Evolutionary conservation across 2,329 filamentous ascomycete genomes (phyloP), one percentile per base, ranked within the genome.

Genomic region (Talaromyces sp.): DNA sequence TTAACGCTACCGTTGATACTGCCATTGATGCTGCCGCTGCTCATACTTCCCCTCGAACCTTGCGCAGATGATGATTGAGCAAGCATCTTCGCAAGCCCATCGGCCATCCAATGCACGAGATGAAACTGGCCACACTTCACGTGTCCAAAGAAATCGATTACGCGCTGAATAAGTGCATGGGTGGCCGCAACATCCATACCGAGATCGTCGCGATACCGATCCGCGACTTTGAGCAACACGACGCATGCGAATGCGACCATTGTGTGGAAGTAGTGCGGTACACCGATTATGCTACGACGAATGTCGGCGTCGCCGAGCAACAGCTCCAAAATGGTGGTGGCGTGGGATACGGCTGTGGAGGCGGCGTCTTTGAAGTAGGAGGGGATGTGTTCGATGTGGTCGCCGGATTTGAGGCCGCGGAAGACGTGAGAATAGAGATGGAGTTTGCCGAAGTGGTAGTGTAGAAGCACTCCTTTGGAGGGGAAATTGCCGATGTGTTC

Each of bases 371-470:
- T 59, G 31, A 77, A 76, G 60, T 75, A 72, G 11, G 74, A 69
- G 4, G 75, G 75, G 27, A 78, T 76, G 5, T 76, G 68, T 73
- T 77, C 65, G 66, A 72, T 66, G n/a, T 72, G 71, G 13, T 64
- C 62, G 11, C 58, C 65, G 0, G 58, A 65, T 38, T 67, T 67
- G 2, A 82, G 74, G 2, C 80, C 79, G 22, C 81, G 77, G 34
- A 83, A 77, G 13, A 81, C 80, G 56, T 82, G 79, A 5, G 82
- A 81, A 27, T 80, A 79, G 1, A 84, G 73, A 56, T 83, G 80
- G 1, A 84, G 73, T 64, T 81, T 78, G 5, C 80, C 81, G 70
- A 83, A 84, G 65, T 83, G 77, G 61, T 81, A 82, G 67, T 83
- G 80, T 25, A 83, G 70, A 31, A 75, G 74, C 19, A 82, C 77